Conservation (phyloP, 495 filamentous ascomycete genomes). For the Podospora fimiseda region DNA sequence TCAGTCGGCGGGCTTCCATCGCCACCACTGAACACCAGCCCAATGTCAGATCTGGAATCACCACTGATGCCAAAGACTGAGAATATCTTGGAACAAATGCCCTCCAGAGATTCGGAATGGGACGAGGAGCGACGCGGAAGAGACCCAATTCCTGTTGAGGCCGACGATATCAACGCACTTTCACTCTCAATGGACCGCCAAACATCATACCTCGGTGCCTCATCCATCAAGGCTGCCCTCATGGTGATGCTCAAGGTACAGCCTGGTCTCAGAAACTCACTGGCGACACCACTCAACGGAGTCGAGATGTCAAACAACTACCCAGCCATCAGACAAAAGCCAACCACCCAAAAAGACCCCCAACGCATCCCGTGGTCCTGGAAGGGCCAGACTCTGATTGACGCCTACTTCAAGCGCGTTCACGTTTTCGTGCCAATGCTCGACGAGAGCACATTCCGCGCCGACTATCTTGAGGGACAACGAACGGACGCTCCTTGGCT, state of each 20-base stretch:
- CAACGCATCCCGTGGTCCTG: constrained; percentile 52
- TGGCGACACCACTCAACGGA: constrained; percentile 45
- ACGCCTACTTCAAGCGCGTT: constrained; percentile 71
- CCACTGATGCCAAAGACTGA: constrained; percentile 37
- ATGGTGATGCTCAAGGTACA: constrained; percentile 76
- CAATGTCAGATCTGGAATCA: constrained; percentile 38
- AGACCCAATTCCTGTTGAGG: constrained; percentile 59
- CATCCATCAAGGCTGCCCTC: constrained; percentile 72
- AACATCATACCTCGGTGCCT: constrained; percentile 75
- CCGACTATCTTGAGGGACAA: constrained; percentile 61
- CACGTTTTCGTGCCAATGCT: constrained; percentile 73
- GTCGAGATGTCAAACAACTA: constrained; percentile 42
- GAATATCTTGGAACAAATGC: constrained; percentile 51
- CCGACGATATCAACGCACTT: constrained; percentile 76
- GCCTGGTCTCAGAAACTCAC: constrained; percentile 54
- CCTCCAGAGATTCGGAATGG: constrained; percentile 49
- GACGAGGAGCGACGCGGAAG: constrained; percentile 49
- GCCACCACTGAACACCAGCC: constrained; percentile 37
- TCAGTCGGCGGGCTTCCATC: constrained; percentile 37
- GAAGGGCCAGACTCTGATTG: constrained; percentile 58
- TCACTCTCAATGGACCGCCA: constrained; percentile 66
- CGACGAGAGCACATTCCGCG: constrained; percentile 67
- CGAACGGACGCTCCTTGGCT: constrained; percentile 69
- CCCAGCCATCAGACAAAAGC: constrained; percentile 43
- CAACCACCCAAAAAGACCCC: constrained; percentile 40